These are phyloP conservation scores for Claviceps arundinis DNA, from an alignment of 2,329 filamentous ascomycete species.

Conservation along the genomic window DNA sequence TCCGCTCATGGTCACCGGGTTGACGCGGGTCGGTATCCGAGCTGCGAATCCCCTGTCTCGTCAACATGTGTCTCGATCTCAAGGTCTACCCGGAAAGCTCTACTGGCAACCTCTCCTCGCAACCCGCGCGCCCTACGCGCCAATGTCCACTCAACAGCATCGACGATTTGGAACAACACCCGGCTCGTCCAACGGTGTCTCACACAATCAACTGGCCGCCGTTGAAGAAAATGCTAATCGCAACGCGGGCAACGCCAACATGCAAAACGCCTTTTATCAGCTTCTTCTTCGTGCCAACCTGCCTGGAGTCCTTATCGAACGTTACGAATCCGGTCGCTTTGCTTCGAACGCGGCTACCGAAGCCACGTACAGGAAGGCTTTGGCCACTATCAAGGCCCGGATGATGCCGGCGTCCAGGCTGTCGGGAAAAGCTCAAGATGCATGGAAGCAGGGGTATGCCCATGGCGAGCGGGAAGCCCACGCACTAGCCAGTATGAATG, in stretches of 20 bases:
- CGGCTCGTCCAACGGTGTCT: conserved; percentile 34
- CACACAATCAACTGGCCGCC: conserved; percentile 60
- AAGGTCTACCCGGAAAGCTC: conserved; percentile 5
- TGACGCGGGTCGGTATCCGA: conserved; percentile 17
- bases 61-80: conserved; percentile 13
- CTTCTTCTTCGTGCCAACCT: conserved; percentile 82
- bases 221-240: conserved; percentile 87
- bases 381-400: conserved; percentile 28
- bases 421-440: conserved; percentile 12
- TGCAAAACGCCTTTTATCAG: conserved; percentile 90
- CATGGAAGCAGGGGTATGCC: conserved; percentile 15
- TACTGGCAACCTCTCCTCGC: conserved; percentile 9
- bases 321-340: conserved; percentile 77
- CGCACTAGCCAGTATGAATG: conserved; percentile 17
- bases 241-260: conserved; percentile 73
- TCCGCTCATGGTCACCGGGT: conserved; percentile 11
- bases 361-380: conserved; percentile 62
- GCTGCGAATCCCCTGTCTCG: conserved; percentile 16
- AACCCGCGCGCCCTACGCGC: conserved; percentile 8
- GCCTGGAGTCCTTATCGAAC: conserved; percentile 82
- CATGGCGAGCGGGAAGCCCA: conserved; percentile 17
- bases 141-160: conserved; percentile 10
- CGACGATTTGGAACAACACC: conserved; percentile 20
- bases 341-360: conserved; percentile 70
- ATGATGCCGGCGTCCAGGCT: conserved; percentile 13